phyloP scores from a whole-genome alignment of 225 moss, liverwort and hornwort species.

The Lunularia cruciata region DNA sequence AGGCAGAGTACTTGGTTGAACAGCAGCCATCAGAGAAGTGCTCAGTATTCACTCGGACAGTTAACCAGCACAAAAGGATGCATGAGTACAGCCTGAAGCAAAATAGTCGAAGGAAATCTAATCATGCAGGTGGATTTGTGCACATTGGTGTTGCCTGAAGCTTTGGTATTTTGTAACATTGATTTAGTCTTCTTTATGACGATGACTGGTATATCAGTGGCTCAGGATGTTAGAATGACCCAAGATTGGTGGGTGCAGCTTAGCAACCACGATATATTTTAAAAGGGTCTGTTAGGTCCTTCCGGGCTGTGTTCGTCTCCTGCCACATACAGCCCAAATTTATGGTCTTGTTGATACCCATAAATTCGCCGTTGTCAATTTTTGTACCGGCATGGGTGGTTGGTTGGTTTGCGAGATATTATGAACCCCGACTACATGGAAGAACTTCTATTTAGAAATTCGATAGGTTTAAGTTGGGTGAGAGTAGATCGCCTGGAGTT shows the following conservation, averaged over 20 bases:
- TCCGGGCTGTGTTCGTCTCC: conserved; percentile 9
- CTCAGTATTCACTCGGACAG: conserved; percentile 7
- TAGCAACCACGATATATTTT: conserved; percentile 23
- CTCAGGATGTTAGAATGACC: conserved; percentile 21
- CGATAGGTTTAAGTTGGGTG: conserved; percentile 7
- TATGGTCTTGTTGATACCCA: conserved; percentile 12
- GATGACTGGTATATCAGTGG: conserved; percentile 24
- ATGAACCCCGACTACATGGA: conserved; percentile 15
- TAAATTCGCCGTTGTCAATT: conserved; percentile 7
- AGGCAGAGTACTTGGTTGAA: conserved; percentile 25
- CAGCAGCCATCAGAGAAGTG: conserved; percentile 22
- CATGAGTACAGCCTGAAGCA: conserved; percentile 16
- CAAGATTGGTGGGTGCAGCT: conserved; percentile 26
- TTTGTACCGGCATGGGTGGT: not conserved
- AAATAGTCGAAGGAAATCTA: conserved; percentile 1
- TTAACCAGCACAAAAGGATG: conserved; percentile 3
- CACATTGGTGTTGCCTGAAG: conserved; percentile 22
- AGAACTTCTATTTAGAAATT: conserved; percentile 13
- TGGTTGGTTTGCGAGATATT: conserved; percentile 4
- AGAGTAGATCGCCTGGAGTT: conserved; percentile 17
- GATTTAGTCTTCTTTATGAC: conserved; percentile 27
- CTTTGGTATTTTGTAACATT: conserved; percentile 29
- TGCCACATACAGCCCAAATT: conserved; percentile 8
- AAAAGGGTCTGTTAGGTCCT: conserved; percentile 14
- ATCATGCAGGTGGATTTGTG: conserved; percentile 21